These are phyloP conservation scores for Globisporangium canariense DNA, from an alignment of 352 stramenopile genomes.

Conservation along the genomic window DNA sequence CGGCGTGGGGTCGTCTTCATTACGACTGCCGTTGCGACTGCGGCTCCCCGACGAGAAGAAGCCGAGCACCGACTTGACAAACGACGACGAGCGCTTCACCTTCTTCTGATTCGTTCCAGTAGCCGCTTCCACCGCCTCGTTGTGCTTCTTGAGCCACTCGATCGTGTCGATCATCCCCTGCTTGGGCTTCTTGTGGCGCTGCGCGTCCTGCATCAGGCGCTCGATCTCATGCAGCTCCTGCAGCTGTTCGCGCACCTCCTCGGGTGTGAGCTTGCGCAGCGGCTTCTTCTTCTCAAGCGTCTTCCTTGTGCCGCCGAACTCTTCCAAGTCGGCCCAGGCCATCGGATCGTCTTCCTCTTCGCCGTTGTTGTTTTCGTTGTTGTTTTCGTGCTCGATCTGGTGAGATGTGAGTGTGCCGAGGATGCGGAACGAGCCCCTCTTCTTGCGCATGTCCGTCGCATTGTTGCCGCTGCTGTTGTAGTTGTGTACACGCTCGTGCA, in stretches of 20 bases:
- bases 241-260: constrained; percentile 20
- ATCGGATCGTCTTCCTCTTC: constrained; percentile 32
- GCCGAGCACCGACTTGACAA: constrained; percentile 55
- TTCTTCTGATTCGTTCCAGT: constrained; percentile 28
- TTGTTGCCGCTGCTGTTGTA: background rate
- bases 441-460: background rate
- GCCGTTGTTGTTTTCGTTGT: background rate
- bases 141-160: constrained; percentile 65
- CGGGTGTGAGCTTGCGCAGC: constrained; percentile 28
- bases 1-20: constrained; percentile 14
- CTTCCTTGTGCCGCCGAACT: constrained; percentile 44
- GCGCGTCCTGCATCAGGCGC: constrained; percentile 10
- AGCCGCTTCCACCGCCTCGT: constrained; percentile 28
- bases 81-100: constrained; percentile 44
- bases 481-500: background rate
- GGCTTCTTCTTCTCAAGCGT: constrained; percentile 30
- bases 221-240: constrained; percentile 19
- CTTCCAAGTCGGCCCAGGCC: constrained; percentile 45
- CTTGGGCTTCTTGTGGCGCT: constrained; percentile 26
- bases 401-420: constrained; percentile 17
- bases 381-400: constrained; percentile 8
- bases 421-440: constrained; percentile 24
- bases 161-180: constrained; percentile 60
- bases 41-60: constrained; percentile 30
- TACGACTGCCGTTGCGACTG: constrained; percentile 15